Evolutionary conservation across 805 yeast genomes (phyloP), one percentile per base, ranked within the genome.

Genomic region (Yamadazyma kitorensis): DNA sequence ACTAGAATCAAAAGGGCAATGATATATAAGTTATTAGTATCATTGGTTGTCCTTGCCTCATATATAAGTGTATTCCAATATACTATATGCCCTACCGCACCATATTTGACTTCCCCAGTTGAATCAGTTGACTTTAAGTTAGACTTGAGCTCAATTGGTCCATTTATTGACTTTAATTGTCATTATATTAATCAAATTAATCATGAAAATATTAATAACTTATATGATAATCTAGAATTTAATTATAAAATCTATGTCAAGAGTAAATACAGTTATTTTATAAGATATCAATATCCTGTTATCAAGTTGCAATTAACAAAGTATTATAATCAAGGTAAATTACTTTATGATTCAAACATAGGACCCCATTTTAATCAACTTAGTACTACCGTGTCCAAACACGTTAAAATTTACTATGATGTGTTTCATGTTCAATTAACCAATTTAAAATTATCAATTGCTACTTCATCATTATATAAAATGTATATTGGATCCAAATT

Each of bases 201-300:
- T 27, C 41, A 37, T 18, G 39, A 43, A n/a, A 43, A 40, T 13
- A 23, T 40, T 20, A 37, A 40, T 23, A 21, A 15, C 3, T 13
- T 31, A 5, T 30, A 40, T 11, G 39, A 40, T 24, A 17, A 39
- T n/a, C 16, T 33, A 10, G 39, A 43, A 12, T 43, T 43, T 29
- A 21, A 27, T 5, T 43, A 43, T 27, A 37, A 43, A 24, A 32
- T 43, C 6, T 33, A 35, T 22, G 37, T 43, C 7, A 31, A 37
- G 18, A 34, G 35, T 11, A 29, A 31, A 18, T 17, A 34, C 19
- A 31, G 27, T 14, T 38, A 30, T 24, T 37, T 37, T 24, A 9
- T 17, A 9, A 34, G 27, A 4, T 43, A 34, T 24, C 17, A 27
- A 22, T 40, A 32, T 12, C 47, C 47, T 3, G 40, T 37, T 10